These are phyloP conservation scores for Solanum piurae DNA, from an alignment of 257 asterid species.

Conservation along the genomic window DNA sequence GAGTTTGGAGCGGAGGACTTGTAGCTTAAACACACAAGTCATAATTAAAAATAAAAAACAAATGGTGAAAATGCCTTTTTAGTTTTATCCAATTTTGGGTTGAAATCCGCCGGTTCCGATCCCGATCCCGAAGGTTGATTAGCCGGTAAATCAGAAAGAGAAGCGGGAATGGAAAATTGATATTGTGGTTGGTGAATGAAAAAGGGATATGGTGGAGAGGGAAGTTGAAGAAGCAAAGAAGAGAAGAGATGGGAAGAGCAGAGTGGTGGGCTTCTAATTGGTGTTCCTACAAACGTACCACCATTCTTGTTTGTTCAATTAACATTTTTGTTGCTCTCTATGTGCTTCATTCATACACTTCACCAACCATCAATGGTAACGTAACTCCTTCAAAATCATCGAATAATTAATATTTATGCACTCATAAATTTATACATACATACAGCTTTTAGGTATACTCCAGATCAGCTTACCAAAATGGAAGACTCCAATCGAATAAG, in stretches of 20 bases:
- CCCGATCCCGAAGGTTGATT: neutral
- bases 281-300: slow-evolving; percentile 75
- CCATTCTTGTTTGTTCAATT: slow-evolving; percentile 55
- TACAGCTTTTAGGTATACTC: slow-evolving; percentile 56
- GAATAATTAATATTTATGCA: neutral
- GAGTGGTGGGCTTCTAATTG: slow-evolving; percentile 32
- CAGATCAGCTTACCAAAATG: slow-evolving; percentile 66
- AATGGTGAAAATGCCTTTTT: neutral
- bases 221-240: slow-evolving; percentile 11
- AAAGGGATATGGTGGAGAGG: neutral
- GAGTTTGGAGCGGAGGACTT: too few species aligned
- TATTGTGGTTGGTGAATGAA: neutral
- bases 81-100: neutral
- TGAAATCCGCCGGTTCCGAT: neutral
- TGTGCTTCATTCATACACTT: slow-evolving; percentile 63
- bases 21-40: neutral
- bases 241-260: slow-evolving; percentile 57
- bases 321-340: slow-evolving; percentile 70
- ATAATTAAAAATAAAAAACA: neutral
- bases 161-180: neutral
- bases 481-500: slow-evolving; percentile 69
- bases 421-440: neutral
- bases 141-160: neutral
- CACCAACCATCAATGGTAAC: slow-evolving; percentile 44
- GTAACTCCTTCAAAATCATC: slow-evolving; percentile 16